phyloP scores from a whole-genome alignment of 495 filamentous ascomycete species.

The Cercophora newfieldiana region DNA sequence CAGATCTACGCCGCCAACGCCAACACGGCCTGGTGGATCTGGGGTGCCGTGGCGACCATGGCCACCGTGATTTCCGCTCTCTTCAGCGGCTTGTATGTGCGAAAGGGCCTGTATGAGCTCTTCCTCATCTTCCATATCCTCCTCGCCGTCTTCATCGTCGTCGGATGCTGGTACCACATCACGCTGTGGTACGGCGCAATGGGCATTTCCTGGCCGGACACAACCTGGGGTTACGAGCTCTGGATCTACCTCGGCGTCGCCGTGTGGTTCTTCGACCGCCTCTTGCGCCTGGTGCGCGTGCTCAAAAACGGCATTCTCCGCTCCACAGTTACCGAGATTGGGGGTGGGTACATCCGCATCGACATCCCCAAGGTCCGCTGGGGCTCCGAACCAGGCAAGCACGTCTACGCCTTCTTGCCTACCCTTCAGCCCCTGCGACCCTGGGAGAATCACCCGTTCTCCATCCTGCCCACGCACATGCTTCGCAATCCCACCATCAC shows the following conservation, averaged over 20 bases:
- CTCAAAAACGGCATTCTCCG: conserved; percentile 30
- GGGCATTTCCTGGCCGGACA: neutral
- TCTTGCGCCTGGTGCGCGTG: conserved; percentile 34
- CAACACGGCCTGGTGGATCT: conserved; percentile 37
- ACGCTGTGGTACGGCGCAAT: conserved; percentile 17
- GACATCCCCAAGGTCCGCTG: conserved; percentile 39
- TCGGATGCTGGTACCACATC: conserved; percentile 47
- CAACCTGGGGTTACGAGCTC: conserved; percentile 39
- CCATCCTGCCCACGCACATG: conserved; percentile 35
- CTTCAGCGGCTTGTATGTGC: conserved; percentile 28
- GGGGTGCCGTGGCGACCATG: conserved; percentile 44
- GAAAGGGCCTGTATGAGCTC: conserved; percentile 39
- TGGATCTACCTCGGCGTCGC: conserved; percentile 47
- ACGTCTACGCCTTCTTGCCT: conserved; percentile 48
- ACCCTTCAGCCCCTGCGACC: conserved; percentile 36
- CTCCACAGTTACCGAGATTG: conserved; percentile 37
- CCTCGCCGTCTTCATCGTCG: conserved; percentile 38
- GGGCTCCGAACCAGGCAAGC: conserved; percentile 27
- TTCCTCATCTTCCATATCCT: conserved; percentile 45
- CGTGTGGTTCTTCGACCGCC: conserved; percentile 49
- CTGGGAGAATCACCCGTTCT: conserved; percentile 57
- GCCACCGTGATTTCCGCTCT: conserved; percentile 21
- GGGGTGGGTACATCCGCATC: conserved; percentile 33
- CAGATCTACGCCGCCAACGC: conserved; percentile 18
- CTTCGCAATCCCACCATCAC: too few species aligned